These are phyloP conservation scores for Metschnikowia peoriensis DNA, from an alignment of 805 yeast genomes.

Conservation along the genomic window DNA sequence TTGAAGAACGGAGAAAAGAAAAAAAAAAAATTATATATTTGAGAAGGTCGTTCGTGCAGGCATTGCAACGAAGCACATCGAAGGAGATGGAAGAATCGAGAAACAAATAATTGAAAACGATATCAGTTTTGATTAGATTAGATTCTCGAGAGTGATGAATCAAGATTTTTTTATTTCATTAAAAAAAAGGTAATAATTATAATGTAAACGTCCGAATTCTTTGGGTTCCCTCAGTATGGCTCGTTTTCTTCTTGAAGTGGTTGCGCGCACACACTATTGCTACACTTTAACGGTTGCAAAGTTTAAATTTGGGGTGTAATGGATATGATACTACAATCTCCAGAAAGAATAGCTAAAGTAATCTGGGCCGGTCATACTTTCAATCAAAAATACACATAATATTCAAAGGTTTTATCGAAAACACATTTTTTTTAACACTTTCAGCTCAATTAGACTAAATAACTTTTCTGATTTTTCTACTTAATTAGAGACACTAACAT, in stretches of 20 bases:
- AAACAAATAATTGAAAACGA: not conserved
- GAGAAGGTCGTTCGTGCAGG: constrained; percentile 7
- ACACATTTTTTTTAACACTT: too few species aligned
- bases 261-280: not conserved
- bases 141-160: not conserved
- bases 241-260: not conserved
- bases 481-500: too few species aligned
- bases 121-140: not conserved
- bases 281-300: not conserved
- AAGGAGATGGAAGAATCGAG: not conserved
- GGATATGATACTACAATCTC: not conserved
- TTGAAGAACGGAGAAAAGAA: not conserved
- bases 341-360: too few species aligned
- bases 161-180: not conserved
- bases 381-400: too few species aligned
- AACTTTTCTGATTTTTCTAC: too few species aligned
- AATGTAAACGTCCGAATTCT: not conserved
- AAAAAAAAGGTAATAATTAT: too few species aligned
- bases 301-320: not conserved
- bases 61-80: not conserved
- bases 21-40: not conserved
- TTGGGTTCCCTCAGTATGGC: not conserved
- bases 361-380: too few species aligned
- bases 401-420: too few species aligned
- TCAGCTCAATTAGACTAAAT: too few species aligned